phyloP scores from a whole-genome alignment of 2,329 filamentous ascomycete genomes.

The Penicillium corylophilum region DNA sequence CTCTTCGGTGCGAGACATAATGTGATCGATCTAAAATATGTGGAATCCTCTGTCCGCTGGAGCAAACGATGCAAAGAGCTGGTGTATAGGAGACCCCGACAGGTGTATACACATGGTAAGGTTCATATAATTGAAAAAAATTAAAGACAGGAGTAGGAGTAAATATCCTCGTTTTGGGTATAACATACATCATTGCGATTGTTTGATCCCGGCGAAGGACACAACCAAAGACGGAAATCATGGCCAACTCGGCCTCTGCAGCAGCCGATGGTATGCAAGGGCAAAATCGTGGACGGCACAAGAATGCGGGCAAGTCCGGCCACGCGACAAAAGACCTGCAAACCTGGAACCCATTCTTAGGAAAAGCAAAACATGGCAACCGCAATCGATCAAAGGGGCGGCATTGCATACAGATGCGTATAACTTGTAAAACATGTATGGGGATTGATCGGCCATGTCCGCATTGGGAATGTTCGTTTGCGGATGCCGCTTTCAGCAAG shows the following conservation, averaged over 20 bases:
- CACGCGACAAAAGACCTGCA: conserved; percentile 18
- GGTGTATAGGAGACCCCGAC: conserved; percentile 3
- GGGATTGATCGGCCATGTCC: conserved; percentile 1
- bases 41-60: not conserved
- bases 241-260: conserved; percentile 10
- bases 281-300: conserved; percentile 18
- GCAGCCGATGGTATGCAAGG: conserved; percentile 18
- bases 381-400: conserved; percentile 4
- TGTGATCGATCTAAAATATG: conserved; percentile 7
- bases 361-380: conserved; percentile 10
- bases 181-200: not conserved
- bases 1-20: conserved; percentile 18
- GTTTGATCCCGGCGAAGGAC: conserved; percentile 8
- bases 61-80: not conserved
- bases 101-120: conserved; percentile 6
- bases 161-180: conserved; percentile 5
- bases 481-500: conserved; percentile 11
- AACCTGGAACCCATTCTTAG: not conserved
- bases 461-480: conserved; percentile 16
- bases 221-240: conserved; percentile 1
- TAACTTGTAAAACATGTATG: not conserved
- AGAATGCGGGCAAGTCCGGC: conserved; percentile 20
- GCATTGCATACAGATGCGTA: not conserved
- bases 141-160: not conserved
- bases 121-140: not conserved